These are phyloP conservation scores for Yarrowia bubula DNA, from an alignment of 805 yeast genomes.

Conservation along the genomic window DNA sequence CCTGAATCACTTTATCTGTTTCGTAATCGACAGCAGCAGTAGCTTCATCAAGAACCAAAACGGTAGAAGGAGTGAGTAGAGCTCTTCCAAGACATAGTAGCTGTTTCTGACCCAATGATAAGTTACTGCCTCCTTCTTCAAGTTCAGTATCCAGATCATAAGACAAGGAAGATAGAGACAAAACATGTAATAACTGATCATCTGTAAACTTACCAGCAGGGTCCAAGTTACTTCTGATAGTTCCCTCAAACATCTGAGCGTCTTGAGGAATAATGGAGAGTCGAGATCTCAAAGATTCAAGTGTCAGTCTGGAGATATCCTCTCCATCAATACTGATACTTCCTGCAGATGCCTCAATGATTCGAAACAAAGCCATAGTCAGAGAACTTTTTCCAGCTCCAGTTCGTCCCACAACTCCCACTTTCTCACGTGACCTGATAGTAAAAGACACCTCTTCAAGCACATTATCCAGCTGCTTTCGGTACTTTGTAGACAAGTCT, in stretches of 20 bases:
- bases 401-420: conserved; percentile 84
- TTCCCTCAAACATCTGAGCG: conserved; percentile 63
- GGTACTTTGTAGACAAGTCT: conserved; percentile 65
- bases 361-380: conserved; percentile 65
- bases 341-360: conserved; percentile 57
- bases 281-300: conserved; percentile 53
- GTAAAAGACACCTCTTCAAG: conserved; percentile 60
- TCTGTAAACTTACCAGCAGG: conserved; percentile 53
- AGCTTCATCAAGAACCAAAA: conserved; percentile 76
- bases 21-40: conserved; percentile 78
- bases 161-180: conserved; percentile 52
- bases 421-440: conserved; percentile 71
- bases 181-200: conserved; percentile 55
- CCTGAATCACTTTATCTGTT: conserved; percentile 48
- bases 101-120: conserved; percentile 82
- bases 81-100: conserved; percentile 71
- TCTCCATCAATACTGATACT: conserved; percentile 54
- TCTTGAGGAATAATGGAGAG: conserved; percentile 68
- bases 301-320: conserved; percentile 51
- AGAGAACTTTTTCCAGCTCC: conserved; percentile 89
- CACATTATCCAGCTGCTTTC: conserved; percentile 71
- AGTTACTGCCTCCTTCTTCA: conserved; percentile 45
- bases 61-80: conserved; percentile 61
- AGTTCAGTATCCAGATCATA: conserved; percentile 53
- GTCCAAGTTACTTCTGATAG: conserved; percentile 60